Evolutionary conservation across 495 filamentous ascomycete genomes (phyloP).

Genomic region (Neurospora sp.): DNA sequence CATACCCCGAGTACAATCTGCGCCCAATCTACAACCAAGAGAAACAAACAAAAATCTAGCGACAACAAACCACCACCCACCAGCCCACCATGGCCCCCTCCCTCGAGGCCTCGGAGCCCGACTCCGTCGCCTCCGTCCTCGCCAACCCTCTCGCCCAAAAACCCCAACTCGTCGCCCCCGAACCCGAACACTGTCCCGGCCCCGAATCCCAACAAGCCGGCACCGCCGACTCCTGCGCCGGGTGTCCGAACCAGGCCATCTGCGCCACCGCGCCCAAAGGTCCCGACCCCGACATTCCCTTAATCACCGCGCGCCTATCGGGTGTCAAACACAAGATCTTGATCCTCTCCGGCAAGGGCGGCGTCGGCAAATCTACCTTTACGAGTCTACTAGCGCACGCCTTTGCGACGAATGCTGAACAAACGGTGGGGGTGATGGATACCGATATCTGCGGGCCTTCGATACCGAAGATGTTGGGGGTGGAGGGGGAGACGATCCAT

Average conservation of each 20-base stretch:
- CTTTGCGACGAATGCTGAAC: slow-evolving; percentile 66
- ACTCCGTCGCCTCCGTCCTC: slow-evolving; percentile 52
- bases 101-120: slow-evolving; percentile 48
- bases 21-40: not conserved
- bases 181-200: slow-evolving; percentile 94
- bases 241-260: slow-evolving; percentile 91
- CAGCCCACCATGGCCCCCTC: slow-evolving; percentile 38
- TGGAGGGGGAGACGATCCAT: slow-evolving; percentile 86
- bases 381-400: slow-evolving; percentile 76
- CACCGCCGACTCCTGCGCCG: slow-evolving; percentile 76
- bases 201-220: slow-evolving; percentile 83
- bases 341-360: slow-evolving; percentile 87
- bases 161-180: slow-evolving; percentile 80
- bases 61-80: too few relatives aligned
- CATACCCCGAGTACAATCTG: slow-evolving; percentile 25
- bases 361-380: slow-evolving; percentile 92
- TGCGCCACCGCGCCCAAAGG: slow-evolving; percentile 92
- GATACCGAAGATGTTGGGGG: slow-evolving; percentile 98
- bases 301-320: slow-evolving; percentile 75
- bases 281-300: slow-evolving; percentile 84
- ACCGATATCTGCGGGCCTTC: slow-evolving; percentile 92
- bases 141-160: slow-evolving; percentile 57
- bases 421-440: slow-evolving; percentile 85
- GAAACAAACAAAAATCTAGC: not conserved
- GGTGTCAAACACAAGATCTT: slow-evolving; percentile 83